phyloP scores from a whole-genome alignment of 768 basidiomycete genomes.

The Serendipita vermifera region DNA sequence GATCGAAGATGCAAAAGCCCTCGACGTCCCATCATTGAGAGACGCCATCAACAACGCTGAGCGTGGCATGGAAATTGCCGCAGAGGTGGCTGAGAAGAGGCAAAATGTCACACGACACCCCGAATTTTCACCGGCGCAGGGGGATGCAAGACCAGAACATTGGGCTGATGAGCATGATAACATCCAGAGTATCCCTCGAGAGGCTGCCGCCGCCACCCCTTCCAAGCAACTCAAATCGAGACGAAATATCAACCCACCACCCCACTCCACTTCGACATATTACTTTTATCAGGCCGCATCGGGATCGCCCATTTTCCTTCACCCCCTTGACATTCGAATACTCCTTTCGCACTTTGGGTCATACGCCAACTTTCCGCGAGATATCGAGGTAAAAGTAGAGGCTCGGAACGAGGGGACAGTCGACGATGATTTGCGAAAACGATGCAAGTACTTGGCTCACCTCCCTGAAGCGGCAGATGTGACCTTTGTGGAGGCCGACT shows the following conservation, averaged over 20 bases:
- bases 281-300: constrained; percentile 93
- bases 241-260: constrained; percentile 73
- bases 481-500: constrained; percentile 82
- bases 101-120: not conserved
- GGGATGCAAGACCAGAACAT: not conserved
- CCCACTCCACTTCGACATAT: constrained; percentile 79
- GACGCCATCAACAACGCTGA: constrained; percentile 49
- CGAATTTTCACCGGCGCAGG: not conserved
- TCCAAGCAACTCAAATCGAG: constrained; percentile 24
- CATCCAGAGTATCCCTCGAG: not conserved
- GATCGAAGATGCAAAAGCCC: constrained; percentile 61
- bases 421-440: constrained; percentile 84
- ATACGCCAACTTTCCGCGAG: constrained; percentile 75
- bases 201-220: constrained; percentile 10
- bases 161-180: not conserved
- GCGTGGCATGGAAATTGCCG: constrained; percentile 44
- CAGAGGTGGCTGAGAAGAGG: constrained; percentile 21
- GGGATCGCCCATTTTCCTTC: constrained; percentile 82
- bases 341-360: constrained; percentile 69
- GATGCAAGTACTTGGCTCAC: constrained; percentile 92
- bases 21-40: constrained; percentile 56
- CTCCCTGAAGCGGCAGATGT: constrained; percentile 86
- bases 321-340: constrained; percentile 91
- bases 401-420: constrained; percentile 63
- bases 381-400: constrained; percentile 69